These are phyloP conservation scores for Penicillium sclerotigenum DNA, from an alignment of 2,329 filamentous ascomycete species.

Conservation along the genomic window DNA sequence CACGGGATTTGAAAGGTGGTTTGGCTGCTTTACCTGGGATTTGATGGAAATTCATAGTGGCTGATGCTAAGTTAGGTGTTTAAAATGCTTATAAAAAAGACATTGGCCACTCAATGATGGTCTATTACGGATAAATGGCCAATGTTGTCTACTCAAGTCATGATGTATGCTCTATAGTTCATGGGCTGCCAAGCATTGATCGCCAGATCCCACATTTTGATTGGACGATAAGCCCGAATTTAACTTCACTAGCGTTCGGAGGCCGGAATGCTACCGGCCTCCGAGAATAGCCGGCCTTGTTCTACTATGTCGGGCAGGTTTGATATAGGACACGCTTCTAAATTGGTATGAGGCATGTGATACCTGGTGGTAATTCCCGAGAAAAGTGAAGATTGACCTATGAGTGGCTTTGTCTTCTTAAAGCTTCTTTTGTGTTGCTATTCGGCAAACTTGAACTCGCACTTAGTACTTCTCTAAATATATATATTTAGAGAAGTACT, in stretches of 20 bases:
- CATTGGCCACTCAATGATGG: not conserved
- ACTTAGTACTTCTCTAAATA: too few relatives aligned
- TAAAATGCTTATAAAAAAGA: not conserved
- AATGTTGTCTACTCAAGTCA: constrained; percentile 9
- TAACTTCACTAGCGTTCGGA: constrained; percentile 31
- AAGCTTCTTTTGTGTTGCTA: not conserved
- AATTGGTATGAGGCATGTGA: not conserved
- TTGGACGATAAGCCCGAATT: constrained; percentile 24
- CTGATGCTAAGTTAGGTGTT: not conserved
- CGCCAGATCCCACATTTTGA: constrained; percentile 8
- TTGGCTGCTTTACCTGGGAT: not conserved
- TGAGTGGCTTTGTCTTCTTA: not conserved
- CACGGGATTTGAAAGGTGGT: not conserved
- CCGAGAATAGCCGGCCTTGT: constrained; percentile 33
- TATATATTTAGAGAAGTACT: not conserved
- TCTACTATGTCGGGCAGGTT: not conserved
- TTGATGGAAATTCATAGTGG: not conserved
- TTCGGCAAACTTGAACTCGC: not conserved
- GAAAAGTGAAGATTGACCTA: not conserved
- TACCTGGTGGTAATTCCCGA: not conserved
- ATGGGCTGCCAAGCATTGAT: constrained; percentile 20
- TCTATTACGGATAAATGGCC: not conserved
- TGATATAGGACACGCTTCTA: not conserved
- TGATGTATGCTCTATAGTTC: constrained; percentile 23
- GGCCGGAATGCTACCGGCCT: constrained; percentile 46